A percentile compares a stretch with the other conserved stretches of the same genome.
Conservation (phyloP, 805 yeast species). For the Cyberlindnera americana region DNA sequence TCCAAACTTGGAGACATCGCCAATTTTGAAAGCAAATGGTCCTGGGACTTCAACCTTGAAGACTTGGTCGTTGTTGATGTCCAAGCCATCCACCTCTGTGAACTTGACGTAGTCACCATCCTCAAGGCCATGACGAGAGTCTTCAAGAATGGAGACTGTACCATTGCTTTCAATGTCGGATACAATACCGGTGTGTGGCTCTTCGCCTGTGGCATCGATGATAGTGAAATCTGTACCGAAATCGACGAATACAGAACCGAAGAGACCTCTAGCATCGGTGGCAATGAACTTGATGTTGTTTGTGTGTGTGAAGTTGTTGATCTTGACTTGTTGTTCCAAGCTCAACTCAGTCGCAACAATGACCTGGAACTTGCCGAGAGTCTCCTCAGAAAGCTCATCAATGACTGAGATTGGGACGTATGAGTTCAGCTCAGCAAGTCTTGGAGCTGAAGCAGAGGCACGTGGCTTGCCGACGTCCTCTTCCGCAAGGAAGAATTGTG, state of each 20-base stretch:
- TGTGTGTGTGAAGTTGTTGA: conserved; percentile 72
- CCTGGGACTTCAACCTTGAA: conserved; percentile 82
- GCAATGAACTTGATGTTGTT: conserved; percentile 74
- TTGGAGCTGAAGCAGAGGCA: conserved; percentile 65
- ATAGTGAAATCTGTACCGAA: conserved; percentile 80
- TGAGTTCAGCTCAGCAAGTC: conserved; percentile 76
- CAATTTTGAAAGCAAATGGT: conserved; percentile 87
- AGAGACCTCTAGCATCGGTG: conserved; percentile 81
- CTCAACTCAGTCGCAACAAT: conserved; percentile 78
- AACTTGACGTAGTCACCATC: conserved; percentile 90
- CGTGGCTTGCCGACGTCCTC: conserved; percentile 74
- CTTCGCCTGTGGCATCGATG: conserved; percentile 88
- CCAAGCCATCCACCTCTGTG: conserved; percentile 79
- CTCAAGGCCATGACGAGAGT: conserved; percentile 87
- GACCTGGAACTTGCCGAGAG: conserved; percentile 64
- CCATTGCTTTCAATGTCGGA: conserved; percentile 87
- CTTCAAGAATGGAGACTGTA: conserved; percentile 90
- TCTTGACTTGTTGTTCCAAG: conserved; percentile 67
- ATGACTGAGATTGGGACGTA: conserved; percentile 84
- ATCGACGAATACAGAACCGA: conserved; percentile 87
- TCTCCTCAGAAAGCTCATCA: conserved; percentile 48
- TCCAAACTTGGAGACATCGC: conserved; percentile 52
- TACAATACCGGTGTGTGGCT: conserved; percentile 80
- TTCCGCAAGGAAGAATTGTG: conserved; percentile 80
- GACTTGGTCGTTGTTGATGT: conserved; percentile 69